phyloP scores from a whole-genome alignment of 192 early-diverging fungal genomes.

The Chytriomyces sp. region DNA sequence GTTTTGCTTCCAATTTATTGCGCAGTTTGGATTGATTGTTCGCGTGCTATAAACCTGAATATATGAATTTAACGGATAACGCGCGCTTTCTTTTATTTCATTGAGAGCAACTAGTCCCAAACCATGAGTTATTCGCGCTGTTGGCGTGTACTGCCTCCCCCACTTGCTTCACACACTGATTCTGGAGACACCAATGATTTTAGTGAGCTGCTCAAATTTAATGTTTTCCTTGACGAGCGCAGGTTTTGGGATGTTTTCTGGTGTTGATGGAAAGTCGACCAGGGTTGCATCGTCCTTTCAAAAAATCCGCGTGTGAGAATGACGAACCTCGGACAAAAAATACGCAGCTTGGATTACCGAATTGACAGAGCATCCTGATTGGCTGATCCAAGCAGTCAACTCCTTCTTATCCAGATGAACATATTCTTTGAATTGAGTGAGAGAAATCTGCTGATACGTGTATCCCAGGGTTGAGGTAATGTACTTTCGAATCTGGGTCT shows the following conservation, averaged over 20 bases:
- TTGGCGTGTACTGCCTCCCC: background rate
- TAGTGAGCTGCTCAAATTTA: constrained; percentile 75
- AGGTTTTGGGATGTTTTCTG: constrained; percentile 84
- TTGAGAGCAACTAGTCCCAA: too few relatives aligned
- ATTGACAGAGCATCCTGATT: constrained; percentile 44
- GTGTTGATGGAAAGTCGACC: constrained; percentile 76
- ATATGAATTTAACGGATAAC: too few relatives aligned
- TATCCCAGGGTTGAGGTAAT: constrained; percentile 75
- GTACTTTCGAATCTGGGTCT: constrained; percentile 72
- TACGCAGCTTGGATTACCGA: background rate
- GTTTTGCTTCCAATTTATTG: too few relatives aligned
- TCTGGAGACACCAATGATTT: constrained; percentile 43
- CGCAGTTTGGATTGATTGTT: too few relatives aligned
- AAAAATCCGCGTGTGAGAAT: background rate
- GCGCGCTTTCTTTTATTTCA: too few relatives aligned
- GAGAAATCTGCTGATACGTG: constrained; percentile 82
- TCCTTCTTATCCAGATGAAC: constrained; percentile 73
- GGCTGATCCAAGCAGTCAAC: constrained; percentile 51
- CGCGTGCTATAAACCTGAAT: too few relatives aligned
- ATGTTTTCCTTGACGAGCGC: constrained; percentile 86
- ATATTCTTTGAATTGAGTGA: constrained; percentile 61
- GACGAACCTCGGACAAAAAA: background rate
- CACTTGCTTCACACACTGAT: background rate
- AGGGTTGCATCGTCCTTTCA: constrained; percentile 49
- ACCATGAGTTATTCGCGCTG: too few relatives aligned